These are phyloP conservation scores for Ceratocystis destructans DNA, from an alignment of 2,329 filamentous ascomycete species.

Conservation along the genomic window DNA sequence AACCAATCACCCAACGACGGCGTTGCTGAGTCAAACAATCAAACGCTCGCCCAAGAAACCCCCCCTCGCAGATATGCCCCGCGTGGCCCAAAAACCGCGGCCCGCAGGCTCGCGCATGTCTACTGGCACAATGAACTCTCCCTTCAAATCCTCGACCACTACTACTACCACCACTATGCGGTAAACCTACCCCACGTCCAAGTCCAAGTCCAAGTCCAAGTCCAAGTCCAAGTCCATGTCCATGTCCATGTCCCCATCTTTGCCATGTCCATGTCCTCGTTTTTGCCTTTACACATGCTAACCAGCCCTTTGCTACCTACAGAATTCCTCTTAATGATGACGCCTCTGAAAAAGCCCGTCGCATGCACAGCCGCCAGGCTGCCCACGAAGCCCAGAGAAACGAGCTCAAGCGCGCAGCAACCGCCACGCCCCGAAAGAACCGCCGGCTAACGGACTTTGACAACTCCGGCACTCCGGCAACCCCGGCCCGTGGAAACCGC, in stretches of 20 bases:
- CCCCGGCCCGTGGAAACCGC: slow-evolving; percentile 36
- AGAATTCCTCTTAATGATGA: slow-evolving; percentile 89
- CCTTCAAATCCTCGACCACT: slow-evolving; percentile 38
- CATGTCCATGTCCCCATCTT: too few species aligned
- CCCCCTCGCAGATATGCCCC: slow-evolving; percentile 35
- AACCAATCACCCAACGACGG: too few species aligned
- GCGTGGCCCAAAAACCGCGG: slow-evolving; percentile 42
- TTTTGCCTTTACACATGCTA: neutral
- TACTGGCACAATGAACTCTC: slow-evolving; percentile 37
- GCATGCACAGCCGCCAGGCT: slow-evolving; percentile 74
- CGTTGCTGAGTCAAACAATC: too few species aligned
- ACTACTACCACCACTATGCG: slow-evolving; percentile 28
- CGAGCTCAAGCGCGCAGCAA: slow-evolving; percentile 65
- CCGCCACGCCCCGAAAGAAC: slow-evolving; percentile 54
- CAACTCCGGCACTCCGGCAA: slow-evolving; percentile 41
- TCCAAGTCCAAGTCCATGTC: too few species aligned
- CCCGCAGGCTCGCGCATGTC: slow-evolving; percentile 34
- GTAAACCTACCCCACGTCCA: neutral
- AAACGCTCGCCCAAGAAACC: slow-evolving; percentile 19
- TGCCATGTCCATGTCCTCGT: neutral
- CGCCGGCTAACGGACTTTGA: slow-evolving; percentile 46
- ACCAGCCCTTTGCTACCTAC: neutral
- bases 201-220: too few species aligned
- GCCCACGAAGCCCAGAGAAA: slow-evolving; percentile 85
- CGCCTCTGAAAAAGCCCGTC: slow-evolving; percentile 75